Base-by-base conservation (phyloP, 2,329 filamentous ascomycete species). In the Lojkania enalia region DNA sequence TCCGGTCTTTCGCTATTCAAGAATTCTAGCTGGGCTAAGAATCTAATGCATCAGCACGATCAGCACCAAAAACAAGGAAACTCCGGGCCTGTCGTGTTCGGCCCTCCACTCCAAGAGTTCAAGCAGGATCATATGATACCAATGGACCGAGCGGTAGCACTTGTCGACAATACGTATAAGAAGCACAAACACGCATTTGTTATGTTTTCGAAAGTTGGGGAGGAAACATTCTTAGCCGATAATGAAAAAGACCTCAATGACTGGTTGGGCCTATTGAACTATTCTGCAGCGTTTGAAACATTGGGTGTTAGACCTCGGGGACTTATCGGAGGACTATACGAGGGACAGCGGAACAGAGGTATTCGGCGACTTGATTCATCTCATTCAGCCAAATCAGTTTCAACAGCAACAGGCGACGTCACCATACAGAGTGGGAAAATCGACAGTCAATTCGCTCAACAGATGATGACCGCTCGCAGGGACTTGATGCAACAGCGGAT, bases 1-100 rank as follows among this genome's bases (percentile, higher is more conserved):
- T 95, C 94, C 4, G 92, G 96, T 63, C 80, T 99, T 5, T 99
- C 96, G 69, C 90, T 99, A 69, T 99, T 97, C 74, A 86, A 89
- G 46, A 96, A 97, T 65, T 87, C 90, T 4, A 79, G 84, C 15
- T 99, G 94, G 92, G 84, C 95, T 23, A 97, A 96, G 70, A 87
- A 81, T 46, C 72, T 99, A 52, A 90, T 97, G 74, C 82, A 88
- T 52, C 94, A 99, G 65, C 86, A 92, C 64, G 90, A 96, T 35
- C 77, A 79, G 11, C 89, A 96, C 60, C 77, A 90, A 57, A 94
- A 87, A 64, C 82, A 86, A 42, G 89, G 87, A 2, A 81, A 89
- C 47, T 82, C 86, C 46, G 84, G 84, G 1, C 88, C 91, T 0
- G 84, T 96, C 31, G 85, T 90, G 7, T 99, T 97, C 73, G 90